Evolutionary conservation across 177 flowering plant genomes (phyloP), one percentile per base, ranked within the genome.

Genomic region (Vitis hybrid): DNA sequence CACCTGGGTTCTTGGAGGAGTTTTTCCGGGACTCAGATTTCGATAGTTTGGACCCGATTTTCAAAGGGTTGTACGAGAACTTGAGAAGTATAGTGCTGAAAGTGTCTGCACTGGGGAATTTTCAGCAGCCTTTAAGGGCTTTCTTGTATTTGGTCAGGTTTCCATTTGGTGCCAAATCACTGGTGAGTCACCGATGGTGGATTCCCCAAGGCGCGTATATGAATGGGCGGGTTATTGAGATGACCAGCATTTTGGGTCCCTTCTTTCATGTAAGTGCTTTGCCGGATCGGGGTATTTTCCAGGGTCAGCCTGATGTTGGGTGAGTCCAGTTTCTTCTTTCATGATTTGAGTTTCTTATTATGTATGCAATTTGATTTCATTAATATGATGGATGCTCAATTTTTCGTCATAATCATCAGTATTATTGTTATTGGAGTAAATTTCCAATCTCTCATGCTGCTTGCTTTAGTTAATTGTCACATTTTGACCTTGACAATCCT

Each of bases 291-390:
- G 62, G 77, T 19, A 77, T 88, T 50, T 95, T 89, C 83, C 86
- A 84, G 85, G 85, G 92, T 69, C 87, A 84, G 74, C 99, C 99
- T 22, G 97, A 95, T 82, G 96, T 95, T 61, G 99, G 99, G 99
- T 93, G 74, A 89, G 97, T 78, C 67, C 7, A 2, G 5, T 68
- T 53, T 16, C 22, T 60, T 65, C 13, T 62, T 39, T 26, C 67
- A 6, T 11, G 4, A 39, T 53, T 51, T 51, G 68, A 19, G 9
- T 60, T 56, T 39, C 33, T 58, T 58, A 31, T 11, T 52, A 71
- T 51, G 18, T 64, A 11, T 39, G 8, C 56, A 26, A 13, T 67
- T 67, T 55, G 11, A 14, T 22, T 51, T n/a, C 50, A 5, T 52
- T 7, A 45, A 15, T 13, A 0, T 62, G 16, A 39, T 39, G 45